A percentile compares a stretch with the other conserved stretches of the same genome.
Evolutionary conservation across 331 rosid genomes (phyloP).

Genomic region (Malus hybrid): DNA sequence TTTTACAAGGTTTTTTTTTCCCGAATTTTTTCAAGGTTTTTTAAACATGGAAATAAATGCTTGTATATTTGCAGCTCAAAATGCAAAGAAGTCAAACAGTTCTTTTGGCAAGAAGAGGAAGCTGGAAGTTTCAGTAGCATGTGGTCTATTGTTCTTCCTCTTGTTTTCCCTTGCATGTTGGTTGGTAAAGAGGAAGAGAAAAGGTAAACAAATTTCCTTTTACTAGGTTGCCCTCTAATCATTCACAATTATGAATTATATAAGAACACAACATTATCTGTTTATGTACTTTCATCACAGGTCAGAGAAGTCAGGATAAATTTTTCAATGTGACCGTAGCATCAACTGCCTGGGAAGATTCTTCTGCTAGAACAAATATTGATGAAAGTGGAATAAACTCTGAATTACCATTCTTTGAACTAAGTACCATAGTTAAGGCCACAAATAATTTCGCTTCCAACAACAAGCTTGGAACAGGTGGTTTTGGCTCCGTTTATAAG

Average conservation of each 20-base stretch:
- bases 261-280: too few relatives aligned
- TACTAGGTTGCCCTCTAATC: too few relatives aligned
- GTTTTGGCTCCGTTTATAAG: constrained; percentile 64
- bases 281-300: not conserved
- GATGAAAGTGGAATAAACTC: constrained; percentile 17
- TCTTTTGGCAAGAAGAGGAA: constrained; percentile 1
- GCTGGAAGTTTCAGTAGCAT: constrained; percentile 4
- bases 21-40: too few relatives aligned
- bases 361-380: not conserved
- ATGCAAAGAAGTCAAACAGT: constrained; percentile 10
- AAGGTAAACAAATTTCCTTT: too few relatives aligned
- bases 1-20: too few relatives aligned
- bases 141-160: constrained; percentile 6
- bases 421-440: constrained; percentile 35
- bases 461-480: constrained; percentile 70
- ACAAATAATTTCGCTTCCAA: constrained; percentile 37
- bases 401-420: constrained; percentile 31
- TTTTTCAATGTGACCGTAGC: not conserved
- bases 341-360: constrained; percentile 1
- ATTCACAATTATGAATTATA: too few relatives aligned
- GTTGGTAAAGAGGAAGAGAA: not conserved
- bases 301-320: not conserved
- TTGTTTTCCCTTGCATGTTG: not conserved
- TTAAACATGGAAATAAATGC: too few relatives aligned
- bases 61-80: constrained; percentile 18